Evolutionary conservation across 306 rosid genomes (phyloP).

Genomic region (Mimosa bimucronata): DNA sequence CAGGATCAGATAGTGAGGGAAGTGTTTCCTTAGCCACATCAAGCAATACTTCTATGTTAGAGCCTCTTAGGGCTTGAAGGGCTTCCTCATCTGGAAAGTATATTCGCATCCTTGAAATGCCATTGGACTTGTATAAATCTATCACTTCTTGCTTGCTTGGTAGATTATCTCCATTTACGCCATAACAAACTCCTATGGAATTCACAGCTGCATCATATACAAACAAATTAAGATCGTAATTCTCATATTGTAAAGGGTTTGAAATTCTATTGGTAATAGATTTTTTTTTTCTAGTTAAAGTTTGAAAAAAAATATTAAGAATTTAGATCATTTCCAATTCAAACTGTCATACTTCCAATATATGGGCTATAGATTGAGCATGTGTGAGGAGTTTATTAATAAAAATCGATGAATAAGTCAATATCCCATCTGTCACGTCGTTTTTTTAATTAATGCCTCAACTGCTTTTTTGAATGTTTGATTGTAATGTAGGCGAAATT

Average conservation of each 20-base stretch:
- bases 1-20: not conserved
- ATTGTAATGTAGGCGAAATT: not conserved
- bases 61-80: not conserved
- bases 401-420: not conserved
- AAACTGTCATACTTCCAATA: too few species aligned
- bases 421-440: not conserved
- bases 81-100: not conserved
- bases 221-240: not conserved
- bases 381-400: too few species aligned
- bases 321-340: too few species aligned
- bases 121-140: constrained; percentile 6
- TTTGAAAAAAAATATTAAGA: not conserved
- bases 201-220: not conserved
- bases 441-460: not conserved
- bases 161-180: not conserved
- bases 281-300: too few species aligned
- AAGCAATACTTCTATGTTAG: constrained; percentile 1
- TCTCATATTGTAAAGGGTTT: not conserved
- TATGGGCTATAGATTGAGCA: too few species aligned
- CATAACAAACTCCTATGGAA: constrained; percentile 20
- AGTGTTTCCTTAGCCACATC: not conserved
- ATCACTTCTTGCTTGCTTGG: constrained; percentile 3
- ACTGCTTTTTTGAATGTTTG: not conserved
- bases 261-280: too few species aligned
- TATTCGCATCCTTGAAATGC: not conserved